Conservation (phyloP, 495 filamentous ascomycete genomes). For the Echria macrotheca region DNA sequence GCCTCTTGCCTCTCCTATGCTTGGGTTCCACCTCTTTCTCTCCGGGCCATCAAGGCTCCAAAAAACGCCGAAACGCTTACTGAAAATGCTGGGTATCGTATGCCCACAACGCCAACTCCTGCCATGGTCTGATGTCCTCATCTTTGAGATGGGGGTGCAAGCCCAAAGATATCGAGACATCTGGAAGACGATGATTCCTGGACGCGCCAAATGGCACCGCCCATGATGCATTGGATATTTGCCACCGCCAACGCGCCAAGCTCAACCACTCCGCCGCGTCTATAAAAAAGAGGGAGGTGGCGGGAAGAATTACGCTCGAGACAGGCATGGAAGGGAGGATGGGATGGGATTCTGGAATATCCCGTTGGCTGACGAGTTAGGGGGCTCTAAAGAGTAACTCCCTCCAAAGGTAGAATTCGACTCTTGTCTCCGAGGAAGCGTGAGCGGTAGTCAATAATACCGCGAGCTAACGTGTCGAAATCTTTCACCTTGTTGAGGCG, state of each 20-base stretch:
- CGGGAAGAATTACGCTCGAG: neutral
- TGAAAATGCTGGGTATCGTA: constrained; percentile 16
- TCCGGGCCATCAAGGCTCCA: neutral
- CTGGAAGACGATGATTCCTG: too few relatives aligned
- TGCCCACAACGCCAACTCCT: constrained; percentile 13
- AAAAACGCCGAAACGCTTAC: neutral
- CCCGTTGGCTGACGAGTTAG: too few relatives aligned
- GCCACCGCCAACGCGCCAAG: too few relatives aligned
- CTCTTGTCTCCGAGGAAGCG: constrained; percentile 47
- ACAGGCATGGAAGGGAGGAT: neutral
- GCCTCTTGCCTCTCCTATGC: too few relatives aligned
- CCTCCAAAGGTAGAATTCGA: constrained; percentile 43
- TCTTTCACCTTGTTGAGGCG: constrained; percentile 70
- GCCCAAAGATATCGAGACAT: too few relatives aligned
- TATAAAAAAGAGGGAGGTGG: too few relatives aligned
- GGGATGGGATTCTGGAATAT: neutral
- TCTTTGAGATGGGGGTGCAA: neutral
- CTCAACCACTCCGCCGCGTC: too few relatives aligned
- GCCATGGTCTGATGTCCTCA: neutral
- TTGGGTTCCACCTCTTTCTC: neutral
- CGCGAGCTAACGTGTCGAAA: constrained; percentile 70
- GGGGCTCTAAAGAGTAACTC: constrained; percentile 18
- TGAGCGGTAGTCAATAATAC: constrained; percentile 76
- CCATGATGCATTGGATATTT: too few relatives aligned
- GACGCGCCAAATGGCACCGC: too few relatives aligned